These are phyloP conservation scores for Clavispora fructus DNA, from an alignment of 805 yeast genomes.

Conservation along the genomic window DNA sequence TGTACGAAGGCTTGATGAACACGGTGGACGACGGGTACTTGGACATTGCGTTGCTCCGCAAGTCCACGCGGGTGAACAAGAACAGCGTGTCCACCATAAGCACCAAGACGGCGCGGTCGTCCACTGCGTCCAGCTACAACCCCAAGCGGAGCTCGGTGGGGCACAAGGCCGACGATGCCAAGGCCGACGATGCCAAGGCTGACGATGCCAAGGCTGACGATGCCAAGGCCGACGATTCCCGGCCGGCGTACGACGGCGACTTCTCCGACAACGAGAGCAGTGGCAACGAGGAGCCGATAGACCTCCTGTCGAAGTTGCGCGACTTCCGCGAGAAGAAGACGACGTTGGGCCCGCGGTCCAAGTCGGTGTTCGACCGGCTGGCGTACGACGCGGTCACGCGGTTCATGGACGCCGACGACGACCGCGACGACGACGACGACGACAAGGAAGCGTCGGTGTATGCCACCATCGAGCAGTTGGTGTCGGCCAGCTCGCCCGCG, in stretches of 20 bases:
- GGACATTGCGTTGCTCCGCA: constrained; percentile 49
- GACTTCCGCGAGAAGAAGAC: constrained; percentile 18
- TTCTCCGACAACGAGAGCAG: neutral
- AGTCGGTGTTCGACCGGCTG: constrained; percentile 32
- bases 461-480: constrained; percentile 52
- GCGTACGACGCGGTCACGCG: constrained; percentile 4
- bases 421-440: constrained; percentile 16
- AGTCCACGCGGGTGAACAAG: constrained; percentile 32
- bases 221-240: no score
- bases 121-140: neutral
- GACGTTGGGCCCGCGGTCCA: constrained; percentile 26
- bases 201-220: no score
- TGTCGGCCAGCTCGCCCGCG: constrained; percentile 50
- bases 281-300: constrained; percentile 25
- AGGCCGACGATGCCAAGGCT: no score
- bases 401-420: constrained; percentile 10
- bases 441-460: constrained; percentile 12
- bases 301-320: constrained; percentile 23
- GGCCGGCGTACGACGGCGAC: neutral
- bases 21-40: constrained; percentile 63
- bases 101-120: neutral
- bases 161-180: neutral
- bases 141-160: neutral
- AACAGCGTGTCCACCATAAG: constrained; percentile 15
- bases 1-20: constrained; percentile 50